These are phyloP conservation scores for Paramarasmius palmivorus DNA, from an alignment of 1,284 basidiomycete genomes.

Conservation along the genomic window DNA sequence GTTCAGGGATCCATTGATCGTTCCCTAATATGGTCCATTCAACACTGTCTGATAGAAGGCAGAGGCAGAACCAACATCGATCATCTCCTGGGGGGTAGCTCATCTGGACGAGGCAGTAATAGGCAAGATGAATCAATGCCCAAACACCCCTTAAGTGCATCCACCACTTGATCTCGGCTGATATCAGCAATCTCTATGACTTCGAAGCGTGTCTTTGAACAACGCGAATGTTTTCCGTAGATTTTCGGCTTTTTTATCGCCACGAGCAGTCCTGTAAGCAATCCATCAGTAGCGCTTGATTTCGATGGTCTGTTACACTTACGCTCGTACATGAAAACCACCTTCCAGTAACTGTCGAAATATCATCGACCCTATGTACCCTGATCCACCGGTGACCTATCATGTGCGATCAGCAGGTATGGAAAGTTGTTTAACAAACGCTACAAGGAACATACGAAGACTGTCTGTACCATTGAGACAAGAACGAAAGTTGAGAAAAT, in stretches of 20 bases:
- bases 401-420: neutral
- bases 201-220: constrained; percentile 6
- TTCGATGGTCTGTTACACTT: neutral
- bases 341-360: constrained; percentile 18
- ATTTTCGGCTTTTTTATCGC: constrained; percentile 6
- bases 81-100: constrained; percentile 2
- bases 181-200: constrained; percentile 13
- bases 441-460: too few relatives aligned
- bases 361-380: constrained; percentile 25
- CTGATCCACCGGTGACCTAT: constrained; percentile 26
- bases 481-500: too few relatives aligned
- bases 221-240: constrained; percentile 1
- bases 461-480: too few relatives aligned
- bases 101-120: constrained; percentile 5
- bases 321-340: constrained; percentile 24
- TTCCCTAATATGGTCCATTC: too few relatives aligned
- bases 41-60: too few relatives aligned
- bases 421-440: neutral
- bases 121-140: constrained; percentile 14
- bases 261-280: constrained; percentile 8
- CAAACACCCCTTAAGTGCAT: constrained; percentile 10
- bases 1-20: constrained; percentile 11
- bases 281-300: neutral
- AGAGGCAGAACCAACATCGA: constrained; percentile 10
- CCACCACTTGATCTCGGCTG: constrained; percentile 2